These are phyloP conservation scores for Plectosphaerella sp. DNA, from an alignment of 2,329 filamentous ascomycete genomes.

Conservation along the genomic window DNA sequence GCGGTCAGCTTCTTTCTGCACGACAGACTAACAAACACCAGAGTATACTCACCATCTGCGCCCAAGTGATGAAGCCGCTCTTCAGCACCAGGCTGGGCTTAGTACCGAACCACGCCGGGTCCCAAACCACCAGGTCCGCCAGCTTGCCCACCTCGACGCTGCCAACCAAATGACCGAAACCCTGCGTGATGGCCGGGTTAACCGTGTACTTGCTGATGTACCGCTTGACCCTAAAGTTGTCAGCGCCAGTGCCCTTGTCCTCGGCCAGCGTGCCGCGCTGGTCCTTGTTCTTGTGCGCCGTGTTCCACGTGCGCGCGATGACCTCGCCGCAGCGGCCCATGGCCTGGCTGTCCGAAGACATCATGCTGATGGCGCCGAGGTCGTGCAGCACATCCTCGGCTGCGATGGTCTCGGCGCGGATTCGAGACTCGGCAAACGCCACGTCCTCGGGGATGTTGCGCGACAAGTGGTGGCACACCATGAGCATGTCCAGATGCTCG, in stretches of 20 bases:
- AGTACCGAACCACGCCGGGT: slow-evolving; percentile 77
- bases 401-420: slow-evolving; percentile 92
- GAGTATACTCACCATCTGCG: slow-evolving; percentile 66
- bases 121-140: slow-evolving; percentile 86
- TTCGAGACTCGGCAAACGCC: slow-evolving; percentile 89
- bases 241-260: slow-evolving; percentile 73
- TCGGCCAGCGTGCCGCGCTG: slow-evolving; percentile 74
- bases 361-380: slow-evolving; percentile 93
- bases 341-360: slow-evolving; percentile 91
- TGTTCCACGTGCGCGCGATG: slow-evolving; percentile 90
- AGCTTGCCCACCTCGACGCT: slow-evolving; percentile 86
- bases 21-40: neutral
- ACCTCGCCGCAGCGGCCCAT: slow-evolving; percentile 97
- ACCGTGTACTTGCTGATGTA: slow-evolving; percentile 96
- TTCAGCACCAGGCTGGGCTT: slow-evolving; percentile 83
- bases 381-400: slow-evolving; percentile 96
- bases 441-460: slow-evolving; percentile 94
- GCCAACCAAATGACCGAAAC: slow-evolving; percentile 82
- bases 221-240: slow-evolving; percentile 88
- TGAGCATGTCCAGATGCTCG: slow-evolving; percentile 96
- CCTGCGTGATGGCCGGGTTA: slow-evolving; percentile 88
- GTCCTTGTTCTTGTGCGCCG: slow-evolving; percentile 91
- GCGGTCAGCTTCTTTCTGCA: neutral
- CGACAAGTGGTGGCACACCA: slow-evolving; percentile 94
- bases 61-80: slow-evolving; percentile 77